phyloP scores from a whole-genome alignment of 148 eudicot species.

The Fagopyrum esculentum region DNA sequence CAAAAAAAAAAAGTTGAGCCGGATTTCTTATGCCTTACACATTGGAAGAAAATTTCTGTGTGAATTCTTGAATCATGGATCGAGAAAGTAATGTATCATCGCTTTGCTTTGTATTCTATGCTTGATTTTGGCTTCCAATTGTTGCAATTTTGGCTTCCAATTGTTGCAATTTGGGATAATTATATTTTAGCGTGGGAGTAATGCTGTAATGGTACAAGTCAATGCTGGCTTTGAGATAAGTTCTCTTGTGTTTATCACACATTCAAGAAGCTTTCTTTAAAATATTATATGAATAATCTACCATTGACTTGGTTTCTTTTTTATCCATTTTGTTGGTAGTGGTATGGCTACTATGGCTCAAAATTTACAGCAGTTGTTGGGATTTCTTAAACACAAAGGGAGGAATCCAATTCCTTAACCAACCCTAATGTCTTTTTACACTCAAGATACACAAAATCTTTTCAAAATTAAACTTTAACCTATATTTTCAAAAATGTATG shows the following conservation, averaged over 20 bases:
- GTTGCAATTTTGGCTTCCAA: background rate
- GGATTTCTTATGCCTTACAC: too few species aligned
- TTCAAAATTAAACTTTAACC: too few species aligned
- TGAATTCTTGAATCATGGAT: background rate
- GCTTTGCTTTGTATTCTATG: conserved; percentile 1
- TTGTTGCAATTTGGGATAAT: background rate
- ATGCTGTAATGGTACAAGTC: background rate
- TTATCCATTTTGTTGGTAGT: background rate
- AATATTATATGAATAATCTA: background rate
- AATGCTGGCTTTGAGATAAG: background rate
- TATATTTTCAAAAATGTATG: background rate
- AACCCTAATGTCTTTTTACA: background rate
- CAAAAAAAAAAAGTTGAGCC: too few species aligned
- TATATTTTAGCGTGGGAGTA: background rate
- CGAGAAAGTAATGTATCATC: background rate
- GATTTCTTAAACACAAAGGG: background rate
- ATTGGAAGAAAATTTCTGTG: too few species aligned
- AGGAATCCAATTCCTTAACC: background rate
- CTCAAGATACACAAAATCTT: background rate
- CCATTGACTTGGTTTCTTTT: background rate
- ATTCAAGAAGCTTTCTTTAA: background rate
- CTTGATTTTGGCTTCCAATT: background rate
- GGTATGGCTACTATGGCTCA: background rate
- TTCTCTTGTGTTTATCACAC: conserved; percentile 1
- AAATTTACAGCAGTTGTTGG: background rate